Conservation (phyloP, 1,284 basidiomycete species). For the Cutaneotrichosporon sp. region DNA sequence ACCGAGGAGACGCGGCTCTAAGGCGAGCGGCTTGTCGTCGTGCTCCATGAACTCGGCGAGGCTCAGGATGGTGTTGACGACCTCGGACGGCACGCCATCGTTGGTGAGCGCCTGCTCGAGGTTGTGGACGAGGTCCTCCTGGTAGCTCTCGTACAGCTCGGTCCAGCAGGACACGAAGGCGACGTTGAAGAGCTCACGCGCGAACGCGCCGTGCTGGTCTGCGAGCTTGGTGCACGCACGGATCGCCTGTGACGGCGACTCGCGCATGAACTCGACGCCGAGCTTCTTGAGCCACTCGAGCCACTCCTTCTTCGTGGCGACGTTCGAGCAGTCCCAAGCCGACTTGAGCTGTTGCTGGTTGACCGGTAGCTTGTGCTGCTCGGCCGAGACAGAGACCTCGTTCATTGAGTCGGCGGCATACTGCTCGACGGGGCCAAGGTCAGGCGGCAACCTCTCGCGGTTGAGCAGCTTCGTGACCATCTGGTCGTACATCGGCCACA, state of each 20-base stretch:
- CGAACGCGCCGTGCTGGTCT: constrained; percentile 86
- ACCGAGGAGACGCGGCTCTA: constrained; percentile 89
- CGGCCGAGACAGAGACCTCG: constrained; percentile 56
- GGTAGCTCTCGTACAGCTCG: constrained; percentile 93
- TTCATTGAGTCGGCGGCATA: constrained; percentile 38
- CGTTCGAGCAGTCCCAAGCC: constrained; percentile 89
- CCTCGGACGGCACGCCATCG: constrained; percentile 77
- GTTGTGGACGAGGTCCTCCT: constrained; percentile 89
- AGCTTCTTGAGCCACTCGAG: constrained; percentile 92
- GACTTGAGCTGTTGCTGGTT: constrained; percentile 98
- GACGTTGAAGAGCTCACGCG: constrained; percentile 95
- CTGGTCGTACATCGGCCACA: constrained; percentile 84
- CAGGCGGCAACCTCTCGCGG: constrained; percentile 82
- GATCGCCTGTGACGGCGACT: constrained; percentile 95
- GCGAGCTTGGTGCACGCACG: constrained; percentile 94
- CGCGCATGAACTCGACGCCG: constrained; percentile 95
- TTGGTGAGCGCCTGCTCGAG: constrained; percentile 86
- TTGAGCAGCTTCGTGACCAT: constrained; percentile 87
- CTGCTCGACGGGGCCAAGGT: constrained; percentile 56
- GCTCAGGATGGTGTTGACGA: constrained; percentile 92
- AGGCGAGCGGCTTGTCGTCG: constrained; percentile 93
- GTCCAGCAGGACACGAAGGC: constrained; percentile 98
- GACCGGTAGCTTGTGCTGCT: constrained; percentile 84
- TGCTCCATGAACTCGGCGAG: constrained; percentile 99
- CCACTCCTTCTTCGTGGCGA: constrained; percentile 88